Base-by-base conservation (phyloP, 768 basidiomycete species). In the Lentinula aciculospora region DNA sequence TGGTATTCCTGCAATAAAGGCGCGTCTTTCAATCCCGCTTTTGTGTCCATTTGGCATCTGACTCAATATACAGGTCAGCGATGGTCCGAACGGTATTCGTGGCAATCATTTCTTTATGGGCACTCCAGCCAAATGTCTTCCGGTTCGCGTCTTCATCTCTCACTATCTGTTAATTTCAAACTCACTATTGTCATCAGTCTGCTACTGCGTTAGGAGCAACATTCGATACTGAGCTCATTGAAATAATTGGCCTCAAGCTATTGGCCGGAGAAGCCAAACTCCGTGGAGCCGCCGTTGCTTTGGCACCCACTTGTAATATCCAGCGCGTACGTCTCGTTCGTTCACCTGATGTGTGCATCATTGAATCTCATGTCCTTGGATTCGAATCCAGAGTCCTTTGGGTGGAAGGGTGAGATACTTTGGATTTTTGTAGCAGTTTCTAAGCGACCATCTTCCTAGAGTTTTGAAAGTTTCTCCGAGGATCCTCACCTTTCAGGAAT, bases 221-320 rank as follows among this genome's bases (percentile, higher is more conserved):
- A 3, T 92, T 81, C 75, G 88, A 92, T 65, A 71, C 79, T 0
- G 72, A 81, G 23, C 80, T 91, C 45, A 76, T 92, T 25, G 72
- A 84, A 57, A 70, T 80, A 62, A 79, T 85, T 17, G 89, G 85
- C 2, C 66, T 75, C 40, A 82, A 83, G 64, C 74, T 92, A 17
- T 77, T 92, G 19, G 89, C 88, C 1, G 69, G 75, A 15, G 90
- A 92, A 68, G 84, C 87, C 3, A 91, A 87, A 69, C 74, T 88
- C 48, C 77, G 82, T 45, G 80, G 85, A 2, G 85, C 86, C 9
- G 84, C 86, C 12, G 69, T 89, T 2, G 73, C 91, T 29, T 80
- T 92, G 17, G 92, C 85, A 0, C 92, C 91, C 0, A 93, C 91
- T 0, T 88, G 87, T 67, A 93, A 94, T 66, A 91, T 90, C 50